Evolutionary conservation across 73 alveolate species (phyloP).

Genomic region (Breviolum minutum): DNA sequence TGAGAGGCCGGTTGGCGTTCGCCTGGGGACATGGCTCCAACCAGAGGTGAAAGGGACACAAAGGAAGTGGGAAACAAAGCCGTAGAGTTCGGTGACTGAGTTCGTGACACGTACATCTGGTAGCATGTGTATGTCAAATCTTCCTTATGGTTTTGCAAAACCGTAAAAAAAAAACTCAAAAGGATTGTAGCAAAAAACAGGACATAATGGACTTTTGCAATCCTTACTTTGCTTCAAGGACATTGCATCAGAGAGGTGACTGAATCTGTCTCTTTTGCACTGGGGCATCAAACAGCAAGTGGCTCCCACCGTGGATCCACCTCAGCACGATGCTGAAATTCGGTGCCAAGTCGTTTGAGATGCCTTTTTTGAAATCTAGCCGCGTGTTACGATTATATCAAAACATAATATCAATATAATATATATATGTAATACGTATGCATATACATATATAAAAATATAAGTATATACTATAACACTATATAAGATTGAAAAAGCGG

Average conservation of each 20-base stretch:
- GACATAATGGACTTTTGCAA: too few relatives aligned
- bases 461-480: too few relatives aligned
- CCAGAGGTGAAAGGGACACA: background rate
- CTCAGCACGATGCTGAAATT: background rate
- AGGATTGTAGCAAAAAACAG: too few relatives aligned
- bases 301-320: constrained; percentile 95
- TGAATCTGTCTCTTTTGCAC: background rate
- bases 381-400: background rate
- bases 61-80: background rate
- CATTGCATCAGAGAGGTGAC: background rate
- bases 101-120: constrained; percentile 75
- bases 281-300: constrained; percentile 16
- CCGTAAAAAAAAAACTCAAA: too few relatives aligned
- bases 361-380: background rate
- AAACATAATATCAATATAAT: too few relatives aligned
- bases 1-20: constrained; percentile 79
- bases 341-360: too few relatives aligned
- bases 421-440: too few relatives aligned
- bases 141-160: background rate
- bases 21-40: constrained; percentile 23
- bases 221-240: background rate
- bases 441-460: too few relatives aligned
- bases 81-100: background rate
- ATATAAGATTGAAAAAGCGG: too few relatives aligned
- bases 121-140: constrained; percentile 88